Evolutionary conservation across 768 basidiomycete species (phyloP).

Genomic region (Phallus indusiatus): DNA sequence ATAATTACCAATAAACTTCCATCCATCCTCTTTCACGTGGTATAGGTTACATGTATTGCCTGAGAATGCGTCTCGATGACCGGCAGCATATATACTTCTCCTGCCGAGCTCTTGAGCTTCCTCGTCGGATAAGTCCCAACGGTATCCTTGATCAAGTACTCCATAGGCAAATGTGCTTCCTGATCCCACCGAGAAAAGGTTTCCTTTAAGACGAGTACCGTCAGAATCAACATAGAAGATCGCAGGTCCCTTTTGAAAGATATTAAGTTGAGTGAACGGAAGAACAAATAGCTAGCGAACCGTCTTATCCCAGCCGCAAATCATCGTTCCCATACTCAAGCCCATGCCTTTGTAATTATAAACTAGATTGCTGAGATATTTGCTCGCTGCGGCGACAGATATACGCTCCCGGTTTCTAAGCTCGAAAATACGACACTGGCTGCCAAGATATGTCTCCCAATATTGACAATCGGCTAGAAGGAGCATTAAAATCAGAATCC

Average conservation of each 20-base stretch:
- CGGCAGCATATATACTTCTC: conserved; percentile 92
- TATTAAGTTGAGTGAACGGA: neutral
- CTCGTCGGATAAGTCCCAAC: conserved; percentile 84
- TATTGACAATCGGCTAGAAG: conserved; percentile 82
- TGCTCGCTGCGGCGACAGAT: conserved; percentile 97
- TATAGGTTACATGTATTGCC: conserved; percentile 95
- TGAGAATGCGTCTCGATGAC: conserved; percentile 93
- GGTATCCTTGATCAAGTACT: conserved; percentile 92
- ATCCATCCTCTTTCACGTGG: conserved; percentile 90
- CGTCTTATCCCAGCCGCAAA: conserved; percentile 99
- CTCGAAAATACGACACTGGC: conserved; percentile 95
- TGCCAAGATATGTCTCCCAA: conserved; percentile 99
- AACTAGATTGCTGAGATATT: conserved; percentile 94
- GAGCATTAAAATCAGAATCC: neutral
- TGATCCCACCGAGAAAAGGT: conserved; percentile 98
- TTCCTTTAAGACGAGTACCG: conserved; percentile 88
- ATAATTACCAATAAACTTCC: conserved; percentile 85
- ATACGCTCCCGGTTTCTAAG: conserved; percentile 94
- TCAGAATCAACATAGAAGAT: conserved; percentile 98
- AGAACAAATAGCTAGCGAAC: conserved; percentile 31
- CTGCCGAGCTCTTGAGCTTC: conserved; percentile 93
- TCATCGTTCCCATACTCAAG: conserved; percentile 99
- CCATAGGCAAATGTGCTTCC: conserved; percentile 99
- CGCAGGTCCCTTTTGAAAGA: conserved; percentile 60
- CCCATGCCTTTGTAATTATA: conserved; percentile 99